Base-by-base conservation (phyloP, 2,329 filamentous ascomycete genomes). In the Diaporthe batatas region DNA sequence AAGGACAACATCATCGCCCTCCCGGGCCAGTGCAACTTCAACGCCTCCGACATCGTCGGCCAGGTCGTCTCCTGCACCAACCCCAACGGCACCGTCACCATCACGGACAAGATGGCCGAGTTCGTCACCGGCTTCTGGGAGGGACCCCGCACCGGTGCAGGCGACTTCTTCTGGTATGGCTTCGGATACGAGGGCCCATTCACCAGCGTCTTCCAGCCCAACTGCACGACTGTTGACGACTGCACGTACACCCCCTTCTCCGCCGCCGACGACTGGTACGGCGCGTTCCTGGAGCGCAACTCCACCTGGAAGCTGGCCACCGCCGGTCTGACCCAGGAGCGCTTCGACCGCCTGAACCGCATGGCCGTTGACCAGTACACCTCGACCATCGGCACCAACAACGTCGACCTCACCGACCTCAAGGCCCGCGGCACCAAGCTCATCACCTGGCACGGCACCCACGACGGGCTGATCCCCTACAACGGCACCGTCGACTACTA, bases 371-470 rank as follows among this genome's bases (percentile, higher is more conserved):
- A 69, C 42, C 25, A 57, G 39, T 75, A 73, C 34, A 49, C 25
- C 7, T 58, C 58, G 2, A 25, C 69, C 14, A 73, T 78, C 25
- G 75, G 68, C 57, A 74, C 78, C 23, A 70, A 73, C 18, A 76
- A 84, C 71, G 83, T 85, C 0, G 85, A 88, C 71, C 80, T 89
- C 4, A 83, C 83, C 0, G 76, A 78, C 3, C 88, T 88, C 79
- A 78, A 83, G 14, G 68, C 78, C 0, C 76, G 80, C 0, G 86
- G 86, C 39, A 86, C 85, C 18, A 88, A 88, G 76, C 76, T 89
- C n/a, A 78, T 89, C 12, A 84, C 85, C 74, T 89, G 83, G 79
- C 87, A 89, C 77, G 86, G 86, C 51, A 64, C 79, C 62, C 67
- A 71, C 23, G 76, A 79, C 70, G 53, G 58, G n/a, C 36, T 76